phyloP scores from a whole-genome alignment of 768 basidiomycete genomes.

The Lactifluus pinguis region DNA sequence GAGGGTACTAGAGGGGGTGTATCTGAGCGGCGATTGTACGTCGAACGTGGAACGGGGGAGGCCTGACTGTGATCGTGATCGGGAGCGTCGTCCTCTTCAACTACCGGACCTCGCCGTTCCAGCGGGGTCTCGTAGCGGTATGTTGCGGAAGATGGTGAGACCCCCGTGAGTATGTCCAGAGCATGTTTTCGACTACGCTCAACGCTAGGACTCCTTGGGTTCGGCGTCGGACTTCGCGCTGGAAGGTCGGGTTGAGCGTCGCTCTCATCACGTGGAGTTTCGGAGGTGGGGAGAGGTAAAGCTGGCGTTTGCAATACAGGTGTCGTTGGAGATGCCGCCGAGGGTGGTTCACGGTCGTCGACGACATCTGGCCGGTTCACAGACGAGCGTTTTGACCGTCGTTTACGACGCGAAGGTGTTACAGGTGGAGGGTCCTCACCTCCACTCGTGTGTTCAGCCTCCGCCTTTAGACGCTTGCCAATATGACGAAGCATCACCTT shows the following conservation, averaged over 20 bases:
- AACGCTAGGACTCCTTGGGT: conserved; percentile 16
- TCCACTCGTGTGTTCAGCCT: conserved; percentile 52
- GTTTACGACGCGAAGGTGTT: conserved; percentile 14
- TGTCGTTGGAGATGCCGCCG: conserved; percentile 21
- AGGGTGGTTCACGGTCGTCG: conserved; percentile 25
- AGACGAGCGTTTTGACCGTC: conserved; percentile 16
- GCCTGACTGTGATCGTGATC: conserved; percentile 22
- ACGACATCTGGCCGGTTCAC: conserved; percentile 22
- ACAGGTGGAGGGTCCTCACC: conserved; percentile 38
- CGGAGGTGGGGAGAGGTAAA: conserved; percentile 9
- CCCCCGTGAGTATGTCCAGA: conserved; percentile 17
- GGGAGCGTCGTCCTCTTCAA: conserved; percentile 18
- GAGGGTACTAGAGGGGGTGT: conserved; percentile 28
- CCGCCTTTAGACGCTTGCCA: conserved; percentile 47
- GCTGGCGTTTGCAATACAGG: conserved; percentile 11
- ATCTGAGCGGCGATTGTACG: conserved; percentile 37
- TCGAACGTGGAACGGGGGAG: conserved; percentile 32
- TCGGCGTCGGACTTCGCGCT: conserved; percentile 16
- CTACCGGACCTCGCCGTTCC: conserved; percentile 16
- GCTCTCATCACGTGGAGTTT: conserved; percentile 9
- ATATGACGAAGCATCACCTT: conserved; percentile 57
- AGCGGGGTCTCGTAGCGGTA: conserved; percentile 14
- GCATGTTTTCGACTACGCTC: conserved; percentile 19
- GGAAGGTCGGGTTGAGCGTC: neutral
- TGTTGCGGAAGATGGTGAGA: neutral